A percentile compares a stretch with the other conserved stretches of the same genome.
Evolutionary conservation across 495 filamentous ascomycete species (phyloP).

Genomic region (Penicillium bovifimosum): DNA sequence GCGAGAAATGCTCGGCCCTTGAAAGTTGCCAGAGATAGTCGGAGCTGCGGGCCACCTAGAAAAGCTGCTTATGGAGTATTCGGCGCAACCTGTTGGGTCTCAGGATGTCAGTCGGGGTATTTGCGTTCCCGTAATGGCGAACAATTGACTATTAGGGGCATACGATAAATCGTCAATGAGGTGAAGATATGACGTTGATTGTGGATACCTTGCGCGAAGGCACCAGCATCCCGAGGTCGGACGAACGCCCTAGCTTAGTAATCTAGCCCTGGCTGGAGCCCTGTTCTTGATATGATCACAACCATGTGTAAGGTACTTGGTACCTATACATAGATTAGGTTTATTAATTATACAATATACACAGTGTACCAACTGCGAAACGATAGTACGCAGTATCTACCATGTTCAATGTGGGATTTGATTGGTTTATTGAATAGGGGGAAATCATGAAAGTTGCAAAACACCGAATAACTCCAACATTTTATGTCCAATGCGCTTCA

Average conservation of each 20-base stretch:
- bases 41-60: neutral
- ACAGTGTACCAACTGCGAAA: too few relatives aligned
- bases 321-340: neutral
- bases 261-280: too few relatives aligned
- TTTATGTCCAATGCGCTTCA: constrained; percentile 2
- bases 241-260: too few relatives aligned
- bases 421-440: constrained; percentile 4
- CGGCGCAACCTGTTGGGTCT: neutral
- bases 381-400: neutral
- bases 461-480: constrained; percentile 3
- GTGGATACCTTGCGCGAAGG: neutral
- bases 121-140: neutral
- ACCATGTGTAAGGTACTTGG: neutral
- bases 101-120: neutral
- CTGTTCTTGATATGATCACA: too few relatives aligned
- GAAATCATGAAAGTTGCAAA: neutral
- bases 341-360: too few relatives aligned
- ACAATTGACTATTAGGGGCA: neutral
- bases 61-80: too few relatives aligned
- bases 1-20: neutral
- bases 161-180: neutral
- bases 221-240: neutral
- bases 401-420: neutral
- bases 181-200: neutral
- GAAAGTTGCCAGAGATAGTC: neutral